A percentile compares a stretch with the other conserved stretches of the same genome.
Conservation (phyloP, 2,329 filamentous ascomycete species). For the Helotiales sp. region DNA sequence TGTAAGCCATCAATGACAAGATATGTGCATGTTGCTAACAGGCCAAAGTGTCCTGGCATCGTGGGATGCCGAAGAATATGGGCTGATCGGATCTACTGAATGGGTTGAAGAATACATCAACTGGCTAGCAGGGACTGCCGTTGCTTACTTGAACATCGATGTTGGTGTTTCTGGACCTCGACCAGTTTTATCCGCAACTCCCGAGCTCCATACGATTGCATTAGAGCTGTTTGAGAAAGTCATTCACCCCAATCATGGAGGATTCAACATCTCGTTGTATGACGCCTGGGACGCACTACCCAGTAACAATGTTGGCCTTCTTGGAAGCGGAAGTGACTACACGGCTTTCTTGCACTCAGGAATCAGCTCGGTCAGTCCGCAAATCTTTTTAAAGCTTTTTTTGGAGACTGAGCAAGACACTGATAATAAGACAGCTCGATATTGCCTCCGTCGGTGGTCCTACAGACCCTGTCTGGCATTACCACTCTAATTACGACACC, state of each 20-base stretch:
- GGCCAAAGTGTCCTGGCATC: constrained; percentile 63
- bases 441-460: constrained; percentile 53
- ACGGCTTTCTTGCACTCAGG: constrained; percentile 61
- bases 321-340: constrained; percentile 69
- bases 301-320: constrained; percentile 34
- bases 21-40: background rate
- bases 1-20: constrained; percentile 50
- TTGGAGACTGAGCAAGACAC: too few relatives aligned
- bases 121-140: constrained; percentile 62
- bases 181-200: background rate
- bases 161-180: constrained; percentile 18
- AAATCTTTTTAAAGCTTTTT: too few relatives aligned
- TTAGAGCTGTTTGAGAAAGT: constrained; percentile 3
- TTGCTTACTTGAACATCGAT: constrained; percentile 37
- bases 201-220: background rate
- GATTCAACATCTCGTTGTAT: background rate
- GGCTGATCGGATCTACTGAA: constrained; percentile 76
- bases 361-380: constrained; percentile 34
- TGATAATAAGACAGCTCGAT: constrained; percentile 55
- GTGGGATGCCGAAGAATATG: constrained; percentile 76
- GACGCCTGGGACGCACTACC: background rate
- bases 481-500: constrained; percentile 82
- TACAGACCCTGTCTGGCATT: constrained; percentile 64
- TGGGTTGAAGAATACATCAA: constrained; percentile 81
- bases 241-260: constrained; percentile 2